A percentile compares a stretch with the other conserved stretches of the same genome.
phyloP scores from a whole-genome alignment of 73 alveolate genomes.

The Symbiodinium natans region DNA sequence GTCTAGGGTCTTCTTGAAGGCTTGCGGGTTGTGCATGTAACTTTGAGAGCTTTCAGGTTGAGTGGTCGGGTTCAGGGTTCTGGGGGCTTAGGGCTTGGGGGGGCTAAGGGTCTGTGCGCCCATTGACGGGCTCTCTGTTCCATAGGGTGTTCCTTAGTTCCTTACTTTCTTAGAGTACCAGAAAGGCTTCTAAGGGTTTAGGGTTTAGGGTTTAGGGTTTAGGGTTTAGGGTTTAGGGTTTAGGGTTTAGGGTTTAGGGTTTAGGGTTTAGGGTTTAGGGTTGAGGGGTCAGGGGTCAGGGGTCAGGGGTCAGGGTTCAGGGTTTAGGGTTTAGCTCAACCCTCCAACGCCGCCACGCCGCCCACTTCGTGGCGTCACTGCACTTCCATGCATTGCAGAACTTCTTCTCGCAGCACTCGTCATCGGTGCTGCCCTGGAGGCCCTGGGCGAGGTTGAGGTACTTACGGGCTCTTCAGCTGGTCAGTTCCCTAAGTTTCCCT shows the following conservation, averaged over 20 bases:
- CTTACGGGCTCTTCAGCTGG: background rate
- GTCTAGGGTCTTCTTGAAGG: background rate
- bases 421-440: conserved; percentile 78
- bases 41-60: background rate
- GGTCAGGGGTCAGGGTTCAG: background rate
- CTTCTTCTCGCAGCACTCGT: conserved; percentile 84
- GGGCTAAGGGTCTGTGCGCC: too few relatives aligned
- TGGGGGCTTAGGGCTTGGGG: too few relatives aligned
- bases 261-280: too few relatives aligned
- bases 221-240: background rate
- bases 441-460: background rate
- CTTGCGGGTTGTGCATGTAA: too few relatives aligned
- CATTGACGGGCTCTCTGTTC: too few relatives aligned
- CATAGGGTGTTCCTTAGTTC: too few relatives aligned
- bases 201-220: background rate
- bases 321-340: background rate
- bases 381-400: conserved; percentile 60
- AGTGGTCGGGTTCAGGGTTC: background rate
- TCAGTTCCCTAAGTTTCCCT: background rate
- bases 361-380: conserved; percentile 82
- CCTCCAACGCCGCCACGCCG: background rate
- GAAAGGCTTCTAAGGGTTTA: too few relatives aligned
- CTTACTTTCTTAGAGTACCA: too few relatives aligned
- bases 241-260: background rate
- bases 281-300: too few relatives aligned